These are phyloP conservation scores for Durotheca rogersii DNA, from an alignment of 495 filamentous ascomycete genomes.

Conservation along the genomic window DNA sequence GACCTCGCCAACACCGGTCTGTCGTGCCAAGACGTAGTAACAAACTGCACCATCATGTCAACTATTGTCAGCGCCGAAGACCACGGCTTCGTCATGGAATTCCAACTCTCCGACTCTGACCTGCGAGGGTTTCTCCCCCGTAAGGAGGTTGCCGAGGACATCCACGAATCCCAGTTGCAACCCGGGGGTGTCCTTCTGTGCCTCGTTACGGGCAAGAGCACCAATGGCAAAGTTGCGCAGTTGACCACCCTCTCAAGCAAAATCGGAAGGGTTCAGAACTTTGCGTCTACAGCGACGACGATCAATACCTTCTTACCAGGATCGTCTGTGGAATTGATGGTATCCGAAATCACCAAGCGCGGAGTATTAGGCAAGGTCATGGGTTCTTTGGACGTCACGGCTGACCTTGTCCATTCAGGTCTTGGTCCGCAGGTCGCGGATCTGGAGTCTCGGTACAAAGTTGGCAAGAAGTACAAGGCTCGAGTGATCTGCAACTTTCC, in stretches of 20 bases:
- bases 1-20: constrained; percentile 73
- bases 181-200: constrained; percentile 79
- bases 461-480: constrained; percentile 80
- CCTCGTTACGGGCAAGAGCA: constrained; percentile 70
- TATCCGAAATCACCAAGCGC: constrained; percentile 66
- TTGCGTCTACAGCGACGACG: constrained; percentile 73
- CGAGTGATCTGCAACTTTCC: constrained; percentile 86
- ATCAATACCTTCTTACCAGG: constrained; percentile 90
- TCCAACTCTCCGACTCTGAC: constrained; percentile 67
- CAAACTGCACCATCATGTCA: constrained; percentile 76
- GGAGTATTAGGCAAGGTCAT: constrained; percentile 78
- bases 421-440: constrained; percentile 62
- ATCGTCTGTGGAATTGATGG: constrained; percentile 79
- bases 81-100: constrained; percentile 90
- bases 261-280: constrained; percentile 66
- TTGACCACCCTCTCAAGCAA: constrained; percentile 73
- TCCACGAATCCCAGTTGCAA: constrained; percentile 61
- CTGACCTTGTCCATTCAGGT: constrained; percentile 85
- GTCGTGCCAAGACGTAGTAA: constrained; percentile 64
- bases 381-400: constrained; percentile 85
- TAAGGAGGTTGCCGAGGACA: constrained; percentile 70
- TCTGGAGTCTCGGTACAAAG: constrained; percentile 70
- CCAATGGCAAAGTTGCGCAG: constrained; percentile 81
- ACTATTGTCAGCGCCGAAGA: constrained; percentile 89
- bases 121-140: constrained; percentile 85